Evolutionary conservation across 2,329 filamentous ascomycete species (phyloP).

Genomic region (Fusarium austroafricanum): DNA sequence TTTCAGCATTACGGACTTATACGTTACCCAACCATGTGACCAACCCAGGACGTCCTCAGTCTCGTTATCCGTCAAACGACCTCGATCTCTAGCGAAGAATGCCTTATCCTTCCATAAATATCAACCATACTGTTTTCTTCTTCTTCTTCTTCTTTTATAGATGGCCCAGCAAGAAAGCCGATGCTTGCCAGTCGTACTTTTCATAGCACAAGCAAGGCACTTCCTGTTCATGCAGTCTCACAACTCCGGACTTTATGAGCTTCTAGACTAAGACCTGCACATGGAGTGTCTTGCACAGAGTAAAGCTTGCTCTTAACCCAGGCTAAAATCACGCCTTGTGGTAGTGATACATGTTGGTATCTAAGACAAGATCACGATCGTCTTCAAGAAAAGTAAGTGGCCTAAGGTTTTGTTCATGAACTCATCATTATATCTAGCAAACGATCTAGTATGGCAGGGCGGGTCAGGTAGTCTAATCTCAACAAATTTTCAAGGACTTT

Average conservation of each 20-base stretch:
- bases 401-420: constrained; percentile 1
- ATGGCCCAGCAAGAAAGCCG: constrained; percentile 14
- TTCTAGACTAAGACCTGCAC: constrained; percentile 13
- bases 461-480: background rate
- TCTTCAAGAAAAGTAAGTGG: background rate
- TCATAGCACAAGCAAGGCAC: constrained; percentile 13
- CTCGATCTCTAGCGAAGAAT: background rate
- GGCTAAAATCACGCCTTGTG: constrained; percentile 5
- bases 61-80: background rate
- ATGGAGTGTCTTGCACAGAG: constrained; percentile 4
- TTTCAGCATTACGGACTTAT: background rate
- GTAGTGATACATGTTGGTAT: constrained; percentile 1
- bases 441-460: background rate
- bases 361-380: constrained; percentile 18
- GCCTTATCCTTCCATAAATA: background rate
- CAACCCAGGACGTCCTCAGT: background rate
- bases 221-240: constrained; percentile 7
- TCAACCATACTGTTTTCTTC: background rate
- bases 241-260: constrained; percentile 28
- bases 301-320: constrained; percentile 15
- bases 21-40: background rate
- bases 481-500: background rate
- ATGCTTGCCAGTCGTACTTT: constrained; percentile 1
- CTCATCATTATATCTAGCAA: constrained; percentile 21
- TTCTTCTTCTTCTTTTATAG: too few species aligned